Evolutionary conservation across 108 stramenopile species (phyloP).

Genomic region (Cyclotella cryptica): DNA sequence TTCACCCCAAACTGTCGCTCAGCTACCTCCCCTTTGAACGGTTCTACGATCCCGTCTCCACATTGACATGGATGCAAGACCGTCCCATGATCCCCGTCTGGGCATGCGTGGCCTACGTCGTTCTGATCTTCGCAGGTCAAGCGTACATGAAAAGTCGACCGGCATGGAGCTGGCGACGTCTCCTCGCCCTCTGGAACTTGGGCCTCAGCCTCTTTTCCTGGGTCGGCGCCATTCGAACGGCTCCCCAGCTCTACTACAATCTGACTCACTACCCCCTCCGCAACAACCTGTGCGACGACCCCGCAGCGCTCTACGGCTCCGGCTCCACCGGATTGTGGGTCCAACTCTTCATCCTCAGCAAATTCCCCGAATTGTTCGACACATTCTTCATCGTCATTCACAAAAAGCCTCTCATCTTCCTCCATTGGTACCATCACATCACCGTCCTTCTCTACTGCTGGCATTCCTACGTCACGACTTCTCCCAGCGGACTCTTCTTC

Average conservation of each 20-base stretch:
- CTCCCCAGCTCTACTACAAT: conserved; percentile 89
- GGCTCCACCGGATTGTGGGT: conserved; percentile 93
- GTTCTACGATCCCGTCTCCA: conserved; percentile 52
- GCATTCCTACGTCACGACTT: conserved; percentile 91
- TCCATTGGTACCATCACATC: conserved; percentile 99
- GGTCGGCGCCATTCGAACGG: conserved; percentile 89
- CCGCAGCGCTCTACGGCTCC: conserved; percentile 70
- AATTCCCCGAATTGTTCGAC: conserved; percentile 96
- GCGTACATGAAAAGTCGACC: conserved; percentile 53
- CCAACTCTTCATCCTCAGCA: conserved; percentile 91
- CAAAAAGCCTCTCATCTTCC: conserved; percentile 95
- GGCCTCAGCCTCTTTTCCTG: conserved; percentile 83
- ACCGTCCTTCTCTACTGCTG: conserved; percentile 98
- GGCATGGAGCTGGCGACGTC: conserved; percentile 70
- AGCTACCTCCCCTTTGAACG: conserved; percentile 54
- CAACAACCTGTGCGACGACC: conserved; percentile 82
- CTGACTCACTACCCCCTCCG: conserved; percentile 59
- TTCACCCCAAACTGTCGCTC: conserved; percentile 44
- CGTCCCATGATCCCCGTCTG: conserved; percentile 50
- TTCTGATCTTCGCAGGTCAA: conserved; percentile 52
- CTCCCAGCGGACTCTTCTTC: conserved; percentile 95
- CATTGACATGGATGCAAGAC: conserved; percentile 55
- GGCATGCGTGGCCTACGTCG: conserved; percentile 51
- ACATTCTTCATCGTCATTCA: conserved; percentile 98
- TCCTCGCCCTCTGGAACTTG: conserved; percentile 90